Base-by-base conservation (phyloP, 495 filamentous ascomycete species). In the Aspergillus bertholletiae region DNA sequence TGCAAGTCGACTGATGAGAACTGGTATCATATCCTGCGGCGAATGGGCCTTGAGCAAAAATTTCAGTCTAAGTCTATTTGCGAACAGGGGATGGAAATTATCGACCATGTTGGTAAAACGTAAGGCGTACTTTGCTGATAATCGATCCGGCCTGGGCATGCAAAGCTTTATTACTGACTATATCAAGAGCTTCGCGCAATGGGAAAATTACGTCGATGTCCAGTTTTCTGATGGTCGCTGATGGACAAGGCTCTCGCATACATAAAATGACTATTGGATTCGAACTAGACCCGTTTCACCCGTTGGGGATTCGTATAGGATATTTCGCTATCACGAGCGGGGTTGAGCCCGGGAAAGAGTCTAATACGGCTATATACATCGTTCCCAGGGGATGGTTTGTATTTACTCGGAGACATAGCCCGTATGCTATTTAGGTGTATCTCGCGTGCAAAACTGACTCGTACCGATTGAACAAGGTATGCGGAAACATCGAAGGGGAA, bases 171-270 rank as follows among this genome's bases (percentile, higher is more conserved):
- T 72, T n/a, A 67, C 61, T 15, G 76, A 80, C 15, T 74, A 41
- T 43, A 53, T 67, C 22, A 26, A 54, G 39, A 39, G 18, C 17
- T 32, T 63, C 22, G 54, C 62, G 15, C 53, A 68, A 26, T 39
- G 53, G 7, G 47, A 47, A 5, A 46, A 60, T 3, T 15, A 22
- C 1, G 70, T 71, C 7, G 57, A 67, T 0, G 78, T 79, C 4
- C 49, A 8, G 1, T 75, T 81, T 51, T 59, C 61, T 82, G 2
- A 70, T 84, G 35, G 79, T 62, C 5, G 76, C 75, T 1, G 80
- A 84, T 64, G 81, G 81, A 4, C 52, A 68, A 3, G 58, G 67
- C 9, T 83, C 80, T 0, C 58, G 53, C 6, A 75, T 69, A 4
- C 64, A 80, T 6, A 61, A 47, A 27, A 58, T 73, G 49, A 71